Conservation (phyloP, 1,284 basidiomycete species). For the Cryptococcus sp. region DNA sequence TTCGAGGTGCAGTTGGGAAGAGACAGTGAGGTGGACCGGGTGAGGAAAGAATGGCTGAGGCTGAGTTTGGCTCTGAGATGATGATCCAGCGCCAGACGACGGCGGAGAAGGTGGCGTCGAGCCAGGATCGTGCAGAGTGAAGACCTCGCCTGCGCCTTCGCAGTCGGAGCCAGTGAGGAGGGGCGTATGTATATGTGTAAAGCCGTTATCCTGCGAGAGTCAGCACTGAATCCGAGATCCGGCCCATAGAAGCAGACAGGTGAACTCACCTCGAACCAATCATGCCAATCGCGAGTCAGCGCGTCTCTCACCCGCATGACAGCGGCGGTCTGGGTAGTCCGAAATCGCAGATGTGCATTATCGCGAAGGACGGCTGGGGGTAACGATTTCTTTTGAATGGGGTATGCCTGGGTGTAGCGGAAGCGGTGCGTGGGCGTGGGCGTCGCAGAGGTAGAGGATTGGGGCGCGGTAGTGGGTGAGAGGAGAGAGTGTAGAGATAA, state of each 20-base stretch:
- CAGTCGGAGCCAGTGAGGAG: slow-evolving; percentile 89
- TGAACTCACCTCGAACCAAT: slow-evolving; percentile 68
- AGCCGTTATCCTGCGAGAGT: slow-evolving; percentile 66
- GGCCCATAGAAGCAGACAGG: not conserved
- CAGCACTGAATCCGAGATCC: not conserved
- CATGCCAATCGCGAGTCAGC: slow-evolving; percentile 60
- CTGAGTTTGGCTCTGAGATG: slow-evolving; percentile 39
- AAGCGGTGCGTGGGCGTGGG: not conserved
- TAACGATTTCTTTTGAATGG: slow-evolving; percentile 81
- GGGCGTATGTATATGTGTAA: slow-evolving; percentile 78
- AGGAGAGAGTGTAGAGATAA: not conserved
- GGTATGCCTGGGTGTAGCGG: slow-evolving; percentile 63
- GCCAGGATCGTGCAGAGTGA: slow-evolving; percentile 60
- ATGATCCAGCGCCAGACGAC: slow-evolving; percentile 23
- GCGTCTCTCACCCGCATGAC: slow-evolving; percentile 72
- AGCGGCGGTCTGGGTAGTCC: slow-evolving; percentile 69
- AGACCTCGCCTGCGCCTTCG: slow-evolving; percentile 96
- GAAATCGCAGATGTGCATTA: slow-evolving; percentile 77
- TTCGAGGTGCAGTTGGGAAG: slow-evolving; percentile 93
- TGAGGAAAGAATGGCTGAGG: slow-evolving; percentile 42
- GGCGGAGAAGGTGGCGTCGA: slow-evolving; percentile 11
- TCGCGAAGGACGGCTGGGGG: slow-evolving; percentile 76
- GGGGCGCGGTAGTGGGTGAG: not conserved
- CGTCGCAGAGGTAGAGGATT: not conserved
- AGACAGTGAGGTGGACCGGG: slow-evolving; percentile 87